Base-by-base conservation (phyloP, 306 rosid genomes). In the Quercus suber region DNA sequence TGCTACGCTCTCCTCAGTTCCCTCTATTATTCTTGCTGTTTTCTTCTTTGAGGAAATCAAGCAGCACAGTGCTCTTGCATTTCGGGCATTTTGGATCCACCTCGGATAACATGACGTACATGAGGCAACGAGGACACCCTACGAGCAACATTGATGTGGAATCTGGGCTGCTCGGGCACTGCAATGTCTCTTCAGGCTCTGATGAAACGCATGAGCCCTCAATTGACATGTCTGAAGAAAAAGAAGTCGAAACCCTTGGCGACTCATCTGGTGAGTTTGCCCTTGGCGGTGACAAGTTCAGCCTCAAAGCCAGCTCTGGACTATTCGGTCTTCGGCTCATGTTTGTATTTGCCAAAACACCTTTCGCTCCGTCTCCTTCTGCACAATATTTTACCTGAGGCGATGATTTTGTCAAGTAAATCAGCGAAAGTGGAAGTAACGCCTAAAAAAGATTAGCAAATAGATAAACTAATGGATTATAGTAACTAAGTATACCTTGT, bases 51-150 rank as follows among this genome's bases (percentile, higher is more conserved):
- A 87, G 84, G 68, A 91, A 81, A 55, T 91, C 88, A 27, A 89
- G 84, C 58, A 91, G 52, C 4, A 79, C 86, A 0, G 81, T 87
- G 77, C 84, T 84, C 80, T 87, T 87, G 82, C 93, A 87, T 27
- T 76, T 81, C 13, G 96, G 96, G 70, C 96, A 91, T 77, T 78
- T 84, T 7, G 79, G 88, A 55, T 88, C 81, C 55, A 74, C 61
- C 20, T 84, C 76, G 0, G 87, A 73, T 21, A 84, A 61, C 92
- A 91, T 83, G 15, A 91, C 88, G 45, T 88, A 91, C 93, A 88
- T 86, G 35, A 89, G 82, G 58, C 96, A 91, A 14, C 90, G 80
- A 1, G 88, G 88, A 33, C 96, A 91, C 82, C 91, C 87, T 85
- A 14, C 90, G 4, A 60, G 33, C 67, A 25, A 21, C 79, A 67